Evolutionary conservation across 257 asterid genomes (phyloP).

Genomic region (Catharanthus roseus): DNA sequence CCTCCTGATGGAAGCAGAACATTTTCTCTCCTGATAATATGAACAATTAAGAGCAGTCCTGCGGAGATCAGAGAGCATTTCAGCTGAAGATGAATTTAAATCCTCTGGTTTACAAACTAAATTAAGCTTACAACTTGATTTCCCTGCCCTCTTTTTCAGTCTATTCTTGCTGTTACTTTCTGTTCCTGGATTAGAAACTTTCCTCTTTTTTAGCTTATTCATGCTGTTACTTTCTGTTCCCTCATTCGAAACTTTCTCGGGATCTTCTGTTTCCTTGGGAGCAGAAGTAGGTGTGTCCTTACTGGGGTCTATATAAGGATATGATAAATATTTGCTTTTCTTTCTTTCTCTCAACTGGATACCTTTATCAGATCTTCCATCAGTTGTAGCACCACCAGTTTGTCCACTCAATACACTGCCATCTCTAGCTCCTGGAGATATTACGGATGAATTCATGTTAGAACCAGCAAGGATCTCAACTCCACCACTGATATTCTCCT

Average conservation of each 20-base stretch:
- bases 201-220: too few species aligned
- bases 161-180: slow-evolving; percentile 15
- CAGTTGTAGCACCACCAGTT: background rate
- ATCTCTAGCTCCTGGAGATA: slow-evolving; percentile 5
- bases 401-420: slow-evolving; percentile 1
- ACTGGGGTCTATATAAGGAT: slow-evolving; percentile 51
- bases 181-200: slow-evolving; percentile 17
- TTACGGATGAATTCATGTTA: slow-evolving; percentile 5
- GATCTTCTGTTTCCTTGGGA: slow-evolving; percentile 30
- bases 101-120: slow-evolving; percentile 26
- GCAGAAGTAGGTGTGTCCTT: slow-evolving; percentile 24
- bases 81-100: slow-evolving; percentile 34
- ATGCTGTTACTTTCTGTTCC: slow-evolving; percentile 14
- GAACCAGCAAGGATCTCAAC: slow-evolving; percentile 21
- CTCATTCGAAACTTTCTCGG: slow-evolving; percentile 15
- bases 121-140: slow-evolving; percentile 23
- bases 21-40: slow-evolving; percentile 28
- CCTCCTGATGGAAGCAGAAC: slow-evolving; percentile 38
- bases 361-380: slow-evolving; percentile 27
- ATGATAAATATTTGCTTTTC: slow-evolving; percentile 82
- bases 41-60: slow-evolving; percentile 40
- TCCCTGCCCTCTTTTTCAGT: slow-evolving; percentile 23
- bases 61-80: slow-evolving; percentile 51
- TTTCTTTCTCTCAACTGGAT: slow-evolving; percentile 52
- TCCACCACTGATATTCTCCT: background rate